Percentiles rank a stretch among this genome's conserved stretches.
phyloP scores from a whole-genome alignment of 2,329 filamentous ascomycete species.

The Ceratocystis papillata region DNA sequence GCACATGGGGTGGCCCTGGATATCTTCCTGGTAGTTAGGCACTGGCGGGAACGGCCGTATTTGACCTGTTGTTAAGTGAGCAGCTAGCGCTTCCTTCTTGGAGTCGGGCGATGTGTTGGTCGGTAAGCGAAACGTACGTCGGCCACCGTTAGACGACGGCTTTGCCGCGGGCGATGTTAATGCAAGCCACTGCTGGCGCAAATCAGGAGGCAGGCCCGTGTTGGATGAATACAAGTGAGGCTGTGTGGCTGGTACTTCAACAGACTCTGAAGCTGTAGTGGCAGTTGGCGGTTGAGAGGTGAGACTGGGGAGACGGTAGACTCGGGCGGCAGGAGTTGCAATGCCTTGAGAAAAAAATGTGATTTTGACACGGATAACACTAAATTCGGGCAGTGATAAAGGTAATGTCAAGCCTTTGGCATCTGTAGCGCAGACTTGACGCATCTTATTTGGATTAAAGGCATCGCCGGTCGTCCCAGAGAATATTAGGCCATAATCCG shows the following conservation, averaged over 20 bases:
- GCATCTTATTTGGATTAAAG: conserved; percentile 22
- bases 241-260: conserved; percentile 40
- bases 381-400: not conserved
- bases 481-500: conserved; percentile 69
- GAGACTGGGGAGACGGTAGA: conserved; percentile 68
- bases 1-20: conserved; percentile 51
- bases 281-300: conserved; percentile 23
- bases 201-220: conserved; percentile 35
- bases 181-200: conserved; percentile 63
- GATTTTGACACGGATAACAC: conserved; percentile 53
- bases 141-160: conserved; percentile 25
- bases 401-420: not conserved
- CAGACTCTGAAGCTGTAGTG: conserved; percentile 24
- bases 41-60: conserved; percentile 31
- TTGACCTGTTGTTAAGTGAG: conserved; percentile 38
- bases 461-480: conserved; percentile 25
- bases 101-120: conserved; percentile 28
- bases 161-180: conserved; percentile 29
- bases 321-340: conserved; percentile 59
- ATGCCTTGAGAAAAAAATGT: conserved; percentile 59
- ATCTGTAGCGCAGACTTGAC: conserved; percentile 6
- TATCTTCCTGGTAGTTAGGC: conserved; percentile 31
- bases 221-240: conserved; percentile 34
- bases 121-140: conserved; percentile 25
- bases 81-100: conserved; percentile 38